These are phyloP conservation scores for Didymella keratinophila DNA, from an alignment of 2,329 filamentous ascomycete species.

Conservation along the genomic window DNA sequence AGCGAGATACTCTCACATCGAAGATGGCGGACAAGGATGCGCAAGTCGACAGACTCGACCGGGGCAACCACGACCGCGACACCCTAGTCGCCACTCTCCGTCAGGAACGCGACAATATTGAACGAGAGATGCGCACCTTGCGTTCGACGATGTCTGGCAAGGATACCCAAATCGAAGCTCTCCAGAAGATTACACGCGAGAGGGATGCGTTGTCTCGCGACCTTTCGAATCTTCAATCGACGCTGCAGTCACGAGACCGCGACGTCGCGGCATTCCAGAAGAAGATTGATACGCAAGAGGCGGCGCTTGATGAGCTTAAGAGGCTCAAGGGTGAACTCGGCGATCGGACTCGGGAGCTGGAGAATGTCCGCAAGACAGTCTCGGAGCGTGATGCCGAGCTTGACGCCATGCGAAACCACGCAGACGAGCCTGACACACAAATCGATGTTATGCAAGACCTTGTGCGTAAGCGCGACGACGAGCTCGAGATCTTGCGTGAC, in stretches of 20 bases:
- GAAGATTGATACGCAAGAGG: slow-evolving; percentile 43
- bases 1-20: slow-evolving; percentile 37
- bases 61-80: slow-evolving; percentile 41
- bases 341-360: slow-evolving; percentile 47
- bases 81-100: slow-evolving; percentile 40
- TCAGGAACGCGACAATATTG: slow-evolving; percentile 35
- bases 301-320: slow-evolving; percentile 42
- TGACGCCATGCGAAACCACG: slow-evolving; percentile 45
- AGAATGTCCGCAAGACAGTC: slow-evolving; percentile 46
- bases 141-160: slow-evolving; percentile 41
- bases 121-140: slow-evolving; percentile 35
- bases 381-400: slow-evolving; percentile 49
- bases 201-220: slow-evolving; percentile 43
- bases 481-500: slow-evolving; percentile 63
- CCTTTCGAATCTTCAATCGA: slow-evolving; percentile 39
- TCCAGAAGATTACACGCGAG: slow-evolving; percentile 47
- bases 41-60: slow-evolving; percentile 42
- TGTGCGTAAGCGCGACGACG: slow-evolving; percentile 54
- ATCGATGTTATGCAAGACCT: slow-evolving; percentile 53
- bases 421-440: slow-evolving; percentile 50
- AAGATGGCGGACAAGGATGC: slow-evolving; percentile 42
- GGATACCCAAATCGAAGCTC: slow-evolving; percentile 46
- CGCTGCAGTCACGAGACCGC: slow-evolving; percentile 45
- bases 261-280: slow-evolving; percentile 42
- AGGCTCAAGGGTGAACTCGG: slow-evolving; percentile 38